These are phyloP conservation scores for Panicum hallii DNA, from an alignment of 202 grass and related monocot genomes.

Conservation along the genomic window DNA sequence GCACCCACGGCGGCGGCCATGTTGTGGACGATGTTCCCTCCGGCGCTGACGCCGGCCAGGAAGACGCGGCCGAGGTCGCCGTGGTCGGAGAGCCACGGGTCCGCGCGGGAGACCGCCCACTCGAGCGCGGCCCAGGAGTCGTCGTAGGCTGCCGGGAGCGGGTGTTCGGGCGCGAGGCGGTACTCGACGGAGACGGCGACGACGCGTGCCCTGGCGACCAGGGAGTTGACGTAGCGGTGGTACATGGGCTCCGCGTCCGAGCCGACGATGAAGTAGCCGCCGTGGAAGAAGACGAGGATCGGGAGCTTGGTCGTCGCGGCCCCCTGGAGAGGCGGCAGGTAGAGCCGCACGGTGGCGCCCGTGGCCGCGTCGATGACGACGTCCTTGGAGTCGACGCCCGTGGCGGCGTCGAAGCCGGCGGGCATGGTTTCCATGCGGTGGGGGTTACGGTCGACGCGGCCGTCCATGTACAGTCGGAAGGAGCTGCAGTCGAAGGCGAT, in stretches of 20 bases:
- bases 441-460: neutral
- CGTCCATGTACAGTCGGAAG: conserved; percentile 15
- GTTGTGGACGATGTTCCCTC: conserved; percentile 7
- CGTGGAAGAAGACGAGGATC: conserved; percentile 77
- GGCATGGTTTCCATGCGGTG: neutral
- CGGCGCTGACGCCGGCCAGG: conserved; percentile 35
- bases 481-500: conserved; percentile 17
- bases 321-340: conserved; percentile 40
- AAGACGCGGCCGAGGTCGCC: conserved; percentile 43
- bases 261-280: conserved; percentile 71
- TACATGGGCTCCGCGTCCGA: conserved; percentile 32
- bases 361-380: conserved; percentile 28
- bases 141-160: conserved; percentile 68
- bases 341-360: conserved; percentile 46
- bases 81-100: conserved; percentile 24
- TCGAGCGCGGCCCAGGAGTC: conserved; percentile 57
- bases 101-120: conserved; percentile 57
- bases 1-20: conserved; percentile 36
- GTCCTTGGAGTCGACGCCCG: conserved; percentile 9
- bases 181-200: conserved; percentile 57
- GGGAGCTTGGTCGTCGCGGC: conserved; percentile 46
- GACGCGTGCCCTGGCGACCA: conserved; percentile 45
- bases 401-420: conserved; percentile 13
- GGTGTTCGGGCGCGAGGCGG: conserved; percentile 74
- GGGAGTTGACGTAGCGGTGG: conserved; percentile 61